Conservation (phyloP, 495 filamentous ascomycete species). For the Aspergillus indologenus region DNA sequence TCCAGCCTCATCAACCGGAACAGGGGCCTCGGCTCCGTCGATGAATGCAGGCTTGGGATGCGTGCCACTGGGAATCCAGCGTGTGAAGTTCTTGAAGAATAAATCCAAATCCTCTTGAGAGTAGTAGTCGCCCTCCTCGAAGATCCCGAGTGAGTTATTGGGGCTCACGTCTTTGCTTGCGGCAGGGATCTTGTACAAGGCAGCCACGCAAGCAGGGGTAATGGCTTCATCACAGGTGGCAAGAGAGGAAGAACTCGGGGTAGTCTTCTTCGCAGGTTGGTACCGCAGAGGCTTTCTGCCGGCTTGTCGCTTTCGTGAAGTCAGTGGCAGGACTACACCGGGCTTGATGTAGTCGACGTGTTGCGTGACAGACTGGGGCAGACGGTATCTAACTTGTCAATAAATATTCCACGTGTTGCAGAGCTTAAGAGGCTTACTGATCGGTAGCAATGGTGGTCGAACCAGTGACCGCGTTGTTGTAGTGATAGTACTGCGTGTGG, state of each 20-base stretch:
- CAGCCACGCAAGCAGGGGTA: slow-evolving; percentile 34
- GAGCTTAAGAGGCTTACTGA: slow-evolving; percentile 22
- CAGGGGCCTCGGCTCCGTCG: slow-evolving; percentile 42
- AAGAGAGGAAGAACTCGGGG: slow-evolving; percentile 21
- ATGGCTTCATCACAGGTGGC: slow-evolving; percentile 36
- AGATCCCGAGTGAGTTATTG: slow-evolving; percentile 44
- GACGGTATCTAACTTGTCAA: slow-evolving; percentile 42
- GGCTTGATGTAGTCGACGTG: slow-evolving; percentile 62
- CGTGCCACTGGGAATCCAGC: slow-evolving; percentile 31
- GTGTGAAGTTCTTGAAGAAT: slow-evolving; percentile 49
- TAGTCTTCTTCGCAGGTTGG: slow-evolving; percentile 5
- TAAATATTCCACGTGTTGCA: not conserved
- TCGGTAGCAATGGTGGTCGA: slow-evolving; percentile 50
- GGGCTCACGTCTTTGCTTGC: slow-evolving; percentile 32
- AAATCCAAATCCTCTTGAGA: slow-evolving; percentile 56
- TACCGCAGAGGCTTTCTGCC: slow-evolving; percentile 18
- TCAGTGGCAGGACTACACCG: slow-evolving; percentile 36
- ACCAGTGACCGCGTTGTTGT: slow-evolving; percentile 44
- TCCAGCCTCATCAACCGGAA: slow-evolving; percentile 28
- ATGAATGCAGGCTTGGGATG: slow-evolving; percentile 40
- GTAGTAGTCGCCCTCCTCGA: slow-evolving; percentile 42
- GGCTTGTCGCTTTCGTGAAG: slow-evolving; percentile 26
- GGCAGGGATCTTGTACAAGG: slow-evolving; percentile 43
- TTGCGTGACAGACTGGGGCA: slow-evolving; percentile 46
- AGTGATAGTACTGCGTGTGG: slow-evolving; percentile 56